Conservation (phyloP, 306 rosid species). For the Dryas alaskensis region DNA sequence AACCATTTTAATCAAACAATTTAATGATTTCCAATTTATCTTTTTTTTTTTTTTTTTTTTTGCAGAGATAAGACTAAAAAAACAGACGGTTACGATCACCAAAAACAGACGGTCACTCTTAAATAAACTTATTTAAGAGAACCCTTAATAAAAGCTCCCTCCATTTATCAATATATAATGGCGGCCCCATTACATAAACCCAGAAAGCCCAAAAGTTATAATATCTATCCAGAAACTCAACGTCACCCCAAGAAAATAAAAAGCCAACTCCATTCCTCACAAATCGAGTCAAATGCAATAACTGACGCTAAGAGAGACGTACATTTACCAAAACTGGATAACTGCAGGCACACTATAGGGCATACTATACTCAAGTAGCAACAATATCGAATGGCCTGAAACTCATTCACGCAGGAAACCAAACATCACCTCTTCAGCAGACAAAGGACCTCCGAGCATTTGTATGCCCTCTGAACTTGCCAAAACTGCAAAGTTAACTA, state of each 20-base stretch:
- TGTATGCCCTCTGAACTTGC: not conserved
- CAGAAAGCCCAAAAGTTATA: not conserved
- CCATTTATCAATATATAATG: not conserved
- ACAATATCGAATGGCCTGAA: conserved; percentile 27
- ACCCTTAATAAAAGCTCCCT: no score
- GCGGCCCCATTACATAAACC: not conserved
- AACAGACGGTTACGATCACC: no score
- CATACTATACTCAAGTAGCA: conserved; percentile 34
- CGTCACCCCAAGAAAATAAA: no score
- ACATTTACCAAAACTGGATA: conserved; percentile 47
- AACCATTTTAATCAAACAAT: no score
- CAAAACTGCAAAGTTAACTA: conserved; percentile 33
- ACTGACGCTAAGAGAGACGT: not conserved
- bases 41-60: no score
- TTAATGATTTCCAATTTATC: no score
- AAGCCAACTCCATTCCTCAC: not conserved
- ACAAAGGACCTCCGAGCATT: not conserved
- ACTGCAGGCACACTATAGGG: conserved; percentile 35
- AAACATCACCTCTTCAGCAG: conserved; percentile 25
- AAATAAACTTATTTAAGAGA: no score
- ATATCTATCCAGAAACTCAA: not conserved
- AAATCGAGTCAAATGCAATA: not conserved
- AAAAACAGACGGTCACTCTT: no score
- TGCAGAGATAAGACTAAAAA: no score
- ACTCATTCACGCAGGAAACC: conserved; percentile 29